phyloP scores from a whole-genome alignment of 1,284 basidiomycete species.

The Tylopilus microsporus region DNA sequence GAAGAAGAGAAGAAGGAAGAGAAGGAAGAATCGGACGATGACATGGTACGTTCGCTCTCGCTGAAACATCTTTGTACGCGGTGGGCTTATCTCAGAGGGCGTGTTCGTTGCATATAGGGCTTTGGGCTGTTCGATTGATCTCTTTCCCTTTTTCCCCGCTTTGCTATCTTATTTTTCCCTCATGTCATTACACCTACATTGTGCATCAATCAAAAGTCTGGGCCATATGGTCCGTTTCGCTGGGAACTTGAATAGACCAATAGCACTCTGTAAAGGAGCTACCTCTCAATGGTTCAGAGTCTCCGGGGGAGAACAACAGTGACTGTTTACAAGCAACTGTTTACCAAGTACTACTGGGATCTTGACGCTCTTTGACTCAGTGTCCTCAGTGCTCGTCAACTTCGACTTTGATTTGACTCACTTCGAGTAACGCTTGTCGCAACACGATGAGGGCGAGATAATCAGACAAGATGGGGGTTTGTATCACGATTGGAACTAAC shows the following conservation, averaged over 20 bases:
- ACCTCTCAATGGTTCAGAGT: not conserved
- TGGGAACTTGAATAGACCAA: not conserved
- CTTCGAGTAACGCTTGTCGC: no score
- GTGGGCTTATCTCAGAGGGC: not conserved
- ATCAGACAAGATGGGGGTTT: no score
- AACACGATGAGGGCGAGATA: no score
- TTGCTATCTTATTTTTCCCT: conserved; percentile 26
- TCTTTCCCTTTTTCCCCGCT: not conserved
- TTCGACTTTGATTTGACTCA: no score
- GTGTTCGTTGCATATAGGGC: conserved; percentile 33
- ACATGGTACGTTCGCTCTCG: conserved; percentile 60
- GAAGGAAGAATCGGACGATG: conserved; percentile 87
- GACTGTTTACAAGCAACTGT: no score
- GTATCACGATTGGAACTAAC: no score
- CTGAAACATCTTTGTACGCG: not conserved
- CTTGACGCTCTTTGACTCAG: no score
- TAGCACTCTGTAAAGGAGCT: no score
- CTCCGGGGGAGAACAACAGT: no score
- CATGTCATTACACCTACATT: conserved; percentile 14
- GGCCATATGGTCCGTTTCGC: conserved; percentile 15
- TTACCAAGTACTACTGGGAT: no score
- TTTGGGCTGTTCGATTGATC: conserved; percentile 80
- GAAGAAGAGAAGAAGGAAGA: conserved; percentile 80
- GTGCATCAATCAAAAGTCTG: conserved; percentile 25
- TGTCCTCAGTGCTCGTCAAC: no score